Evolutionary conservation across 306 rosid species (phyloP).

Genomic region (Hippophae gyantsensis): DNA sequence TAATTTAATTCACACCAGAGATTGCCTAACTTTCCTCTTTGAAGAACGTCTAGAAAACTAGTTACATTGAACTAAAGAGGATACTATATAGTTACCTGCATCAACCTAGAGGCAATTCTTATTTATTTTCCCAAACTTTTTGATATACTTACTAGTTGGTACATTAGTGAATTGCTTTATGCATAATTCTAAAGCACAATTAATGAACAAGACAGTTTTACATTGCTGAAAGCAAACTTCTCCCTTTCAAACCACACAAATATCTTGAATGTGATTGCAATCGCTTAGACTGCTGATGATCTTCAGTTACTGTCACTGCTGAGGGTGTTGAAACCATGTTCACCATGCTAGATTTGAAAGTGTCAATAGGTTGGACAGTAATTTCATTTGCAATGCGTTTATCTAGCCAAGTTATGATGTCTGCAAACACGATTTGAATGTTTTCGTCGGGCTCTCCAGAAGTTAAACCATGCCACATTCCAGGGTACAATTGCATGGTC

Average conservation of each 20-base stretch:
- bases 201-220: too few relatives aligned
- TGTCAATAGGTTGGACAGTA: slow-evolving; percentile 9
- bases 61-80: too few relatives aligned
- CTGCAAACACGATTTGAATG: slow-evolving; percentile 49
- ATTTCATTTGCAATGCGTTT: slow-evolving; percentile 19
- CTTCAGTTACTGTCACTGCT: slow-evolving; percentile 1
- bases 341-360: neutral
- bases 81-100: too few relatives aligned
- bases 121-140: too few relatives aligned
- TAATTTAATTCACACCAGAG: too few relatives aligned
- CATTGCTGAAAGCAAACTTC: slow-evolving; percentile 13
- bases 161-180: too few relatives aligned
- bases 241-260: slow-evolving; percentile 38
- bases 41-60: too few relatives aligned
- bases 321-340: slow-evolving; percentile 1
- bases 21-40: too few relatives aligned
- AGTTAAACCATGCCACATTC: slow-evolving; percentile 86
- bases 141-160: too few relatives aligned
- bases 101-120: too few relatives aligned
- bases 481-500: slow-evolving; percentile 62
- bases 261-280: slow-evolving; percentile 21
- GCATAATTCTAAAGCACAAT: too few relatives aligned
- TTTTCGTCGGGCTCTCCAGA: slow-evolving; percentile 80
- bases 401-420: slow-evolving; percentile 63
- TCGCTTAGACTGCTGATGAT: neutral